Base-by-base conservation (phyloP, 371 early-diverging fungal species). In the Syncephalastrum sp. region DNA sequence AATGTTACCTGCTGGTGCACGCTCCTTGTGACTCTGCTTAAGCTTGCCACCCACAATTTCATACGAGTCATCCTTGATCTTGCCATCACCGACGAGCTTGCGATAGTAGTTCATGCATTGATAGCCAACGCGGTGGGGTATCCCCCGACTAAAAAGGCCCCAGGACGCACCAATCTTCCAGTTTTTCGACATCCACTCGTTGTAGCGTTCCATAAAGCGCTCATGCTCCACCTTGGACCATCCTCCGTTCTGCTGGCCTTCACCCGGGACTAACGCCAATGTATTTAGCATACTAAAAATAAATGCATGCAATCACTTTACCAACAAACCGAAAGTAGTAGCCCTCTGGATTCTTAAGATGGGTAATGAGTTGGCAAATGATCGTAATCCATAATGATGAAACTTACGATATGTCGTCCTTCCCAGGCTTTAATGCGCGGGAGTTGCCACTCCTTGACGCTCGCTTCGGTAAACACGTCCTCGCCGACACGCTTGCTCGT, bases 271-370 rank as follows among this genome's bases (percentile, higher is more conserved):
- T 73, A 38, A 5, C 17, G 16, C 29, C 29, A 29, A 29, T 3
- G 29, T 29, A 29, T 29, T 29, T 29, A 29, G 29, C 29, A 29
- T 29, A 29, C 7, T 29, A 19, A 19, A 19, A 33, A 33, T 29
- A 8, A n/a, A 15, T 7, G 13, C 3, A 24, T 54, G 27, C 21
- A 15, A 5, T 5, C 1, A 27, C 49, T 68, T 43, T 72, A 77
- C 82, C 78, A 25, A 83, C 82, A 61, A 91, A 89, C 64, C 91
- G 84, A 59, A 85, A 92, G 57, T 88, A 90, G 63, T 79, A 87
- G 0, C 77, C 79, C 59, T 88, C 88, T 0, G 82, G 71, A 56
- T 77, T 80, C 79, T 78, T 49, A 13, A 51, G 14, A 21, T 2
- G 2, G 21, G 2, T 21, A 21, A 21, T 21, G 21, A 21, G 21